Base-by-base conservation (phyloP, 2,329 filamentous ascomycete species). In the Aspergillus calidoustus region DNA sequence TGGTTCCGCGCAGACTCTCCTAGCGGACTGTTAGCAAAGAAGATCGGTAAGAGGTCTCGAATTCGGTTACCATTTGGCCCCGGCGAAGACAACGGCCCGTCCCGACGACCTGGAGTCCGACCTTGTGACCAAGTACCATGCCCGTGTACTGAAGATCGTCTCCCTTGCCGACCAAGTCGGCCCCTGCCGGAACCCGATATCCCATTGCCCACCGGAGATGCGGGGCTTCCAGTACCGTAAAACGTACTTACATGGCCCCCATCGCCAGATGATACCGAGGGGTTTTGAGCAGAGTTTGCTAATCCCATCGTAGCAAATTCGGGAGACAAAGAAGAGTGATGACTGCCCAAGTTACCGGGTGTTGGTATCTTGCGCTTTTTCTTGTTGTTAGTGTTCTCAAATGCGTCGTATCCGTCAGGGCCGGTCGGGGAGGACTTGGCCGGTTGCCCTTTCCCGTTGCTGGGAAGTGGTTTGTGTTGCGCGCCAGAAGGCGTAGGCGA, bases 371-470 rank as follows among this genome's bases (percentile, higher is more conserved):
- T 99, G 68, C 95, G 87, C 79, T 99, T 98, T 82, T 98, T 99
- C 80, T 99, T 99, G 76, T 99, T 99, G 77, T 97, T 98, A 41
- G 92, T 96, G 72, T 98, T 98, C 77, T 99, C 95, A 71, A 97
- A 96, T 7, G 92, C 95, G 76, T 99, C 95, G 76, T 98, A 98
- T 15, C 93, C 93, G 75, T 98, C 94, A 11, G 89, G 90, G 4
- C 89, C 90, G 6, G 86, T 84, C 25, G 89, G 88, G 13, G 91
- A 92, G 48, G 84, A 85, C 53, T 89, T 77, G 57, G 64, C 67
- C 57, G 72, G 74, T 46, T 65, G 65, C 11, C 64, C 65, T 58
- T 72, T 72, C 53, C 67, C 66, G 65, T 69, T 74, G 62, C 67
- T 67, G n/a, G 68, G 60, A 52, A 71, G 69, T 46, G 64, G 62